A percentile compares a stretch with the other conserved stretches of the same genome.
Evolutionary conservation across 2,329 filamentous ascomycete genomes (phyloP).

Genomic region (Neophaeococcomyces aloes): DNA sequence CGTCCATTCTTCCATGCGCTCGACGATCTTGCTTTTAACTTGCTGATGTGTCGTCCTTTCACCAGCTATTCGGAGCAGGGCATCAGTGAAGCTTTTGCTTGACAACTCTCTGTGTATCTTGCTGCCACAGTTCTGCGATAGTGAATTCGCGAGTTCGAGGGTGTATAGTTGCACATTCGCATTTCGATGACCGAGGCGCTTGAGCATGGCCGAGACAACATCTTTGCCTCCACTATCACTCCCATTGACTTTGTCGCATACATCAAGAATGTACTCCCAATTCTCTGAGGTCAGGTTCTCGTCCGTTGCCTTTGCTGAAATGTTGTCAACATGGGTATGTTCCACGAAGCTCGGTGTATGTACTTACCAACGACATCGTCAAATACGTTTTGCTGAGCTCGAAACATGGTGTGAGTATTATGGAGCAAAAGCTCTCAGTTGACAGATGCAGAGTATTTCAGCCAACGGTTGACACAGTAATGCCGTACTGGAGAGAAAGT

Average conservation of each 20-base stretch:
- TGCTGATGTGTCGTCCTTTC: slow-evolving; percentile 93
- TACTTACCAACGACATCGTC: slow-evolving; percentile 58
- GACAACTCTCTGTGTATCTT: slow-evolving; percentile 81
- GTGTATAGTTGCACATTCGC: slow-evolving; percentile 95
- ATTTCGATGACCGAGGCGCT: slow-evolving; percentile 82
- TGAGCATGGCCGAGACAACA: slow-evolving; percentile 81
- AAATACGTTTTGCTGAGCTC: slow-evolving; percentile 55
- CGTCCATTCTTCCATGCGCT: slow-evolving; percentile 92
- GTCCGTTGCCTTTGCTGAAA: slow-evolving; percentile 72
- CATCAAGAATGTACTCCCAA: slow-evolving; percentile 60
- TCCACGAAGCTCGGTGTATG: slow-evolving; percentile 7
- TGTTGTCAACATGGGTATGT: slow-evolving; percentile 20
- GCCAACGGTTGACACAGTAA: too few relatives aligned
- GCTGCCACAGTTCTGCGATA: slow-evolving; percentile 83
- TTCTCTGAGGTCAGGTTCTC: slow-evolving; percentile 89
- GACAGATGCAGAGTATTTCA: too few relatives aligned
- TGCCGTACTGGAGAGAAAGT: too few relatives aligned
- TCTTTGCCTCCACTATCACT: slow-evolving; percentile 51
- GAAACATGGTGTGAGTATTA: slow-evolving; percentile 41
- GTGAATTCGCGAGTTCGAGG: slow-evolving; percentile 77
- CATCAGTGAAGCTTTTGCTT: slow-evolving; percentile 87
- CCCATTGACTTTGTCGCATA: slow-evolving; percentile 48
- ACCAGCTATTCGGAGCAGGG: slow-evolving; percentile 76
- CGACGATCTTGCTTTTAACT: slow-evolving; percentile 93
- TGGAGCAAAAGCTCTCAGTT: background rate